Conservation (phyloP, 805 yeast genomes). For the Pichia kluyveri region DNA sequence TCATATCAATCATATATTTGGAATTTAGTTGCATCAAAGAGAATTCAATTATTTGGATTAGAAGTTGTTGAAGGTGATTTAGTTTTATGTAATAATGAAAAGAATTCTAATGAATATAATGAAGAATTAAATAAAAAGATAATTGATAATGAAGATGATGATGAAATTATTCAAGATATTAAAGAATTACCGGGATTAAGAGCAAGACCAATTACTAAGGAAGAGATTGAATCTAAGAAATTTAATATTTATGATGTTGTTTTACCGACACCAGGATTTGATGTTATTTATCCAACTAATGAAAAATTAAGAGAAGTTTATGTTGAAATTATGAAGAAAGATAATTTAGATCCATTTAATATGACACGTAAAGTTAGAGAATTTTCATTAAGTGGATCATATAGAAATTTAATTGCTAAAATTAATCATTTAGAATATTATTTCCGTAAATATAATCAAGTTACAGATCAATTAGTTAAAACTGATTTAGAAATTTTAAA, state of each 20-base stretch:
- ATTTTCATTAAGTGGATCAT: conserved; percentile 87
- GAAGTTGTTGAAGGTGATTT: conserved; percentile 74
- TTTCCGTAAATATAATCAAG: conserved; percentile 50
- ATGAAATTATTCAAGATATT: conserved; percentile 63
- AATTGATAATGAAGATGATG: conserved; percentile 28
- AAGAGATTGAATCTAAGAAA: conserved; percentile 51
- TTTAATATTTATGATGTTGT: conserved; percentile 77
- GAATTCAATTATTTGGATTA: conserved; percentile 65
- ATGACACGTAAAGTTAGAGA: conserved; percentile 84
- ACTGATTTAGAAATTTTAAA: conserved; percentile 64
- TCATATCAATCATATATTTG: conserved; percentile 95
- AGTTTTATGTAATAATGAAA: conserved; percentile 39
- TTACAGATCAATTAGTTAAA: conserved; percentile 62
- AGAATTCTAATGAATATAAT: conserved; percentile 8
- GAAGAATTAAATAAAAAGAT: conserved; percentile 5
- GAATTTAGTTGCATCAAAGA: conserved; percentile 76
- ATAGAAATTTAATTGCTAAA: conserved; percentile 61
- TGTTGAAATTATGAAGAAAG: conserved; percentile 64
- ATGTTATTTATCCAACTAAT: conserved; percentile 76
- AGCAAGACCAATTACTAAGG: conserved; percentile 68
- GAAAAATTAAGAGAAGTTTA: conserved; percentile 51
- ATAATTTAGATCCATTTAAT: conserved; percentile 72
- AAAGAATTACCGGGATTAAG: conserved; percentile 46
- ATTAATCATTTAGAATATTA: conserved; percentile 58
- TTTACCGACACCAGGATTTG: conserved; percentile 95